Conservation (phyloP, 257 asterid genomes). For the Orobanche coerulescens region DNA sequence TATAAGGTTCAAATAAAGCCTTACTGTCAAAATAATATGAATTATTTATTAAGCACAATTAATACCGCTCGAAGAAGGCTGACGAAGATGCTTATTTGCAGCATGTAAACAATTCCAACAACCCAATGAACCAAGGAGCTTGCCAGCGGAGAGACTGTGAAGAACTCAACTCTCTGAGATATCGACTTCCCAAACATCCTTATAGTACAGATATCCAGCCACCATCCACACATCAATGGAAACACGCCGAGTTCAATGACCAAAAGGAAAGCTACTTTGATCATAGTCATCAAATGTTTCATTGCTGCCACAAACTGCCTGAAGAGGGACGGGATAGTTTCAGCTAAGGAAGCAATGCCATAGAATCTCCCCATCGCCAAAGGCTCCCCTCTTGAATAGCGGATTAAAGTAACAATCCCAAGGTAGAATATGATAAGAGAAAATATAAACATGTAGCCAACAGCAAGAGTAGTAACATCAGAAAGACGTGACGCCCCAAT, state of each 20-base stretch:
- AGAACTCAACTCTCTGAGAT: conserved; percentile 91
- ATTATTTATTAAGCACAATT: conserved; percentile 4
- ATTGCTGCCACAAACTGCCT: conserved; percentile 91
- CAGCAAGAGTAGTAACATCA: conserved; percentile 96
- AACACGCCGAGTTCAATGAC: conserved; percentile 98
- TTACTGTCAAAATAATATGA: neutral
- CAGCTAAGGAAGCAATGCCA: conserved; percentile 88
- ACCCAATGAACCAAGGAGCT: conserved; percentile 99
- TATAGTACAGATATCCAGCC: conserved; percentile 96
- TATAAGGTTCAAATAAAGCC: neutral
- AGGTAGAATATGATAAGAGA: conserved; percentile 74
- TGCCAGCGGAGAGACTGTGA: conserved; percentile 87
- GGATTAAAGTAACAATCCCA: conserved; percentile 69
- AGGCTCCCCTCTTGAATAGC: conserved; percentile 91
- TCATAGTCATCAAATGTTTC: conserved; percentile 97
- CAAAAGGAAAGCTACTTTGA: conserved; percentile 94
- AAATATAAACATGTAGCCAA: conserved; percentile 78
- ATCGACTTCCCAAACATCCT: conserved; percentile 92
- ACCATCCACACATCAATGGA: conserved; percentile 99
- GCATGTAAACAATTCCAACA: conserved; percentile 95
- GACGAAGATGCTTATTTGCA: conserved; percentile 96
- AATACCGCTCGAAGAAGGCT: conserved; percentile 99
- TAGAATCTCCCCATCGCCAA: conserved; percentile 91
- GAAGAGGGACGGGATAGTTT: conserved; percentile 86
- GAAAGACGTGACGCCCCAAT: conserved; percentile 74